Evolutionary conservation across 345 rosid species (phyloP).

Genomic region (Psidium guajava): DNA sequence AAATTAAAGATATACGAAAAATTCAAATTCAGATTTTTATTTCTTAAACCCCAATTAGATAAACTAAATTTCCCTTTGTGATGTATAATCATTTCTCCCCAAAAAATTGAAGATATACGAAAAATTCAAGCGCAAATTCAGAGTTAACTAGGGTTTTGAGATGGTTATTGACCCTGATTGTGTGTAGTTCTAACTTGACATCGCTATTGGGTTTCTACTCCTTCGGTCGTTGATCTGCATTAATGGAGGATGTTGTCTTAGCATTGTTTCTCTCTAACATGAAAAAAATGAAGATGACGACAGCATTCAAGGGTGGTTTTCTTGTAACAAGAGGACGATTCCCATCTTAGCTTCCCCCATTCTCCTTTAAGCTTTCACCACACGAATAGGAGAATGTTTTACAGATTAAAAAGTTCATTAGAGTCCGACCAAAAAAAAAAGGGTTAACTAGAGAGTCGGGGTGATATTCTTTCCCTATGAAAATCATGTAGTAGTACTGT

Average conservation of each 20-base stretch:
- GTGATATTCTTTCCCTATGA: neutral
- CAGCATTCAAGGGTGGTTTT: neutral
- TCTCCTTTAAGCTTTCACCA: neutral
- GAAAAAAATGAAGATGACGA: neutral
- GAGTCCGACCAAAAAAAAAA: too few species aligned
- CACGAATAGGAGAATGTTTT: neutral
- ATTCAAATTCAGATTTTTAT: neutral
- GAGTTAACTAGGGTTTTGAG: neutral
- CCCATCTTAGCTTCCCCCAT: neutral
- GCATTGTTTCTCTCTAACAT: neutral
- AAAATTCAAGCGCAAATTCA: neutral
- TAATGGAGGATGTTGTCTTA: neutral
- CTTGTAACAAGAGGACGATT: neutral
- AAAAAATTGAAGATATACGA: neutral
- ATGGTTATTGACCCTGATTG: neutral
- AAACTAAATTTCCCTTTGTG: neutral
- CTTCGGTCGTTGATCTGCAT: neutral
- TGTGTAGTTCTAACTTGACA: neutral
- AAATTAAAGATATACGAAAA: neutral
- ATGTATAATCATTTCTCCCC: neutral
- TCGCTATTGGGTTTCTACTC: neutral
- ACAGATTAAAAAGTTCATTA: neutral
- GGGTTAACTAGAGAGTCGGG: neutral
- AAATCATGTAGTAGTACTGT: neutral
- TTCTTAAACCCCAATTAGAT: neutral